These are phyloP conservation scores for Adansonia rubrostipa DNA, from an alignment of 441 rosid species.

Conservation along the genomic window DNA sequence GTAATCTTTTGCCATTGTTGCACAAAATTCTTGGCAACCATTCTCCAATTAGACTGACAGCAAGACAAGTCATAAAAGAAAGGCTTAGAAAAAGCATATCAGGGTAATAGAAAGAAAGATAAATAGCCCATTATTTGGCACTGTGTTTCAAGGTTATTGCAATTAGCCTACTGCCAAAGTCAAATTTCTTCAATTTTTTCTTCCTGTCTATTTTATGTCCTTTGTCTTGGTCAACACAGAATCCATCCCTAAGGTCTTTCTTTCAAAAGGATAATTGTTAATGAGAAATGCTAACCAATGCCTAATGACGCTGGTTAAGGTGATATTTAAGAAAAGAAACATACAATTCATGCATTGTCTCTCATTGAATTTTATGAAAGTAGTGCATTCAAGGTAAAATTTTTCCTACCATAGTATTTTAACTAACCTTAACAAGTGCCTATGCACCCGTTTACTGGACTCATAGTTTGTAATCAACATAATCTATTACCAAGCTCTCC, in stretches of 20 bases:
- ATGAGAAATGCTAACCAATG: too few species aligned
- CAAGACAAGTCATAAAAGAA: not conserved
- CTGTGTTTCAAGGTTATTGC: slow-evolving; percentile 2
- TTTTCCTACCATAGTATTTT: too few species aligned
- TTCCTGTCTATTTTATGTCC: not conserved
- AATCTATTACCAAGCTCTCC: not conserved
- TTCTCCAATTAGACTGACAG: not conserved
- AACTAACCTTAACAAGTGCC: too few species aligned
- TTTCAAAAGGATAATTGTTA: not conserved
- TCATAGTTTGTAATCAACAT: not conserved
- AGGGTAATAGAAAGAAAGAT: slow-evolving; percentile 11
- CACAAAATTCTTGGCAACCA: not conserved
- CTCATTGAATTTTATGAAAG: too few species aligned
- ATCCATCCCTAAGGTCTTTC: not conserved
- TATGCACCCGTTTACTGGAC: too few species aligned
- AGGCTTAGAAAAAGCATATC: not conserved
- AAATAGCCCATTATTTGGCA: not conserved
- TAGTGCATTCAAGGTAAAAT: too few species aligned
- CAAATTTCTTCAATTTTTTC: not conserved
- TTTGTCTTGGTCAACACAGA: not conserved
- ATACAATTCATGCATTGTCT: too few species aligned
- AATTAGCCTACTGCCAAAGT: not conserved
- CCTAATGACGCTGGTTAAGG: too few species aligned
- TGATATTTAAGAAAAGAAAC: too few species aligned
- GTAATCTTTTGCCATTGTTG: not conserved